Base-by-base conservation (phyloP, 305 asterid species). In the Fraxinus nigra region DNA sequence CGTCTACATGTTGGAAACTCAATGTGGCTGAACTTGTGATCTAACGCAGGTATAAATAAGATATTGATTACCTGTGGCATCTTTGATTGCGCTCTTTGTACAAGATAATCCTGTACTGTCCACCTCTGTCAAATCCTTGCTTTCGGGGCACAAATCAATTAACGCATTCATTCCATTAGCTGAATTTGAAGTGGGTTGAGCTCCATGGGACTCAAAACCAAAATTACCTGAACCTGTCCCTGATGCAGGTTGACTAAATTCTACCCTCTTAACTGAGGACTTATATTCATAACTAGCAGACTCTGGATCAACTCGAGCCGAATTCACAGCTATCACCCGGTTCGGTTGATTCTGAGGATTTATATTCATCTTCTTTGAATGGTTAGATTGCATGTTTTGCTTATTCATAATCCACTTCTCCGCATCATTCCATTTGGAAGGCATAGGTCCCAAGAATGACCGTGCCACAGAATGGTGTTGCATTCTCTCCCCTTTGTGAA, bases 351-450 rank as follows among this genome's bases (percentile, higher is more conserved):
- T 90, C 20, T 87, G 95, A 13, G 84, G 48, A 79, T 75, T 85
- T 14, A 84, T 37, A 77, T 78, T 85, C 33, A 69, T 35, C 87
- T 90, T 94, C 88, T 94, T 96, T 6, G 93, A 79, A 37, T 79
- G 65, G 82, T 85, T 89, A 11, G 88, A 78, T 35, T 84, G 97
- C 79, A 82, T 78, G 78, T 82, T 90, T 65, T 94, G 97, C 88
- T 88, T 89, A 89, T 85, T 94, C 91, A 93, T 89, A 79, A 96
- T 96, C 99, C 99, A 95, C 90, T 96, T 94, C 93, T 96, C 98
- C 0, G 98, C 99, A 79, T 96, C 98, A 56, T 96, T 90, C 99
- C 99, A 96, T 89, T 96, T 96, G 11, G 99, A 96, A 3, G 99
- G 83, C 89, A 95, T 88, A 5, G 98, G 97, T 78, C 97, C 91